Conservation (phyloP, 352 stramenopile genomes). For the Phytophthora constricta region DNA sequence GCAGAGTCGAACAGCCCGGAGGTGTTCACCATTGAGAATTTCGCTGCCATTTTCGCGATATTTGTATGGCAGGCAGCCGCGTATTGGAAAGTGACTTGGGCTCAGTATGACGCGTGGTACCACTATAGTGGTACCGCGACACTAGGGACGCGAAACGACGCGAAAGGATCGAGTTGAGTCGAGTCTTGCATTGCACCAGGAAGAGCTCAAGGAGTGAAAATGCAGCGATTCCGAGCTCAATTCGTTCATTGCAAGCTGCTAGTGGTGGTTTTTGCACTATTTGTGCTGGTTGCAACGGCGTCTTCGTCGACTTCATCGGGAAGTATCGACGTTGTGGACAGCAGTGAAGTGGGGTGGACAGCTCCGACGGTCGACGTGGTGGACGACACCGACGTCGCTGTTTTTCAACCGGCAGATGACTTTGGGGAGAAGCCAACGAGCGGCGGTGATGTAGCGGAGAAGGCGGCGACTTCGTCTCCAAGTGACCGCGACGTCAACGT, state of each 20-base stretch:
- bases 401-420: slow-evolving; percentile 24
- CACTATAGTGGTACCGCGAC: neutral
- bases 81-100: too few relatives aligned
- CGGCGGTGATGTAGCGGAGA: neutral
- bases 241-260: neutral
- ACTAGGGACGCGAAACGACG: slow-evolving; percentile 1
- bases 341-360: neutral
- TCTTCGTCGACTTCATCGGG: neutral
- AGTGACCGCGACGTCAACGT: slow-evolving; percentile 21
- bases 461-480: neutral
- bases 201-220: neutral
- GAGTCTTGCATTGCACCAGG: slow-evolving; percentile 18
- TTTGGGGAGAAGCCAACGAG: slow-evolving; percentile 9
- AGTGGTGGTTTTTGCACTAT: neutral
- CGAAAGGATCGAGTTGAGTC: neutral
- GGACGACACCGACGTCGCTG: slow-evolving; percentile 16
- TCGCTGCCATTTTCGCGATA: slow-evolving; percentile 64
- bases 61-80: too few relatives aligned
- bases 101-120: too few relatives aligned
- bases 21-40: slow-evolving; percentile 83
- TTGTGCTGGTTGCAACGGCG: neutral
- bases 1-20: slow-evolving; percentile 75
- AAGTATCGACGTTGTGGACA: neutral
- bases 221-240: neutral
- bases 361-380: slow-evolving; percentile 7